Base-by-base conservation (phyloP, 176 grass and related monocot species). In the Aegilops umbellulata region DNA sequence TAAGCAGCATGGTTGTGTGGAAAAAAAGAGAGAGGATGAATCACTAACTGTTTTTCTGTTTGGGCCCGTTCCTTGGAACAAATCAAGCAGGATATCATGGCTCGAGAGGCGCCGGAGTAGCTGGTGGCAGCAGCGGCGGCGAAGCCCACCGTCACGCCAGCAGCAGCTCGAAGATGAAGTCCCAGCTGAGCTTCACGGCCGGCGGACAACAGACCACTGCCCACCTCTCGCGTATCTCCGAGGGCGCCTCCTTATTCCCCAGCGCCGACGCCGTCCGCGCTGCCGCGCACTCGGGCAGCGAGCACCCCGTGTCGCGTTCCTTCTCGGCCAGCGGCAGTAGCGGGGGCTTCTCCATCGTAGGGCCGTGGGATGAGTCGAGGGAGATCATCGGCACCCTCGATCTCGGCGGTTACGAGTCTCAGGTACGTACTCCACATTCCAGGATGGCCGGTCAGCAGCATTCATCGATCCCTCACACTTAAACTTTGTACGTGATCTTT, bases 311-410 rank as follows among this genome's bases (percentile, higher is more conserved):
- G 15, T 65, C 64, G 22, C 78, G 86, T 30, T 88, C 90, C 60
- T 90, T 82, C 60, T 87, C 91, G 27, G 42, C 58, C 75, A 80
- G 73, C 22, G 72, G 88, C 67, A 78, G 92, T 15, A 20, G 41
- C 46, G 83, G 83, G 5, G 71, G 90, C 57, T 96, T 96, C 86
- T 92, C 92, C 57, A 94, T 99, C 34, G 90, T 93, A 14, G 93
- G 78, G 16, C 85, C 69, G 89, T 88, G 82, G 95, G 93, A 96
- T 44, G 90, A 90, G 79, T 73, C 65, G 58, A 91, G 90, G 47
- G 94, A 88, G 65, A 84, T 92, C 84, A 86, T 89, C 13, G 62
- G 86, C 64, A 87, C 83, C 26, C 86, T 76, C 74, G 74, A 76
- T 6, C 74, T 94, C 57, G 84, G 90, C 53, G 80, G 85, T 58